phyloP scores from a whole-genome alignment of 345 rosid species.

The Ceriops zippeliana region DNA sequence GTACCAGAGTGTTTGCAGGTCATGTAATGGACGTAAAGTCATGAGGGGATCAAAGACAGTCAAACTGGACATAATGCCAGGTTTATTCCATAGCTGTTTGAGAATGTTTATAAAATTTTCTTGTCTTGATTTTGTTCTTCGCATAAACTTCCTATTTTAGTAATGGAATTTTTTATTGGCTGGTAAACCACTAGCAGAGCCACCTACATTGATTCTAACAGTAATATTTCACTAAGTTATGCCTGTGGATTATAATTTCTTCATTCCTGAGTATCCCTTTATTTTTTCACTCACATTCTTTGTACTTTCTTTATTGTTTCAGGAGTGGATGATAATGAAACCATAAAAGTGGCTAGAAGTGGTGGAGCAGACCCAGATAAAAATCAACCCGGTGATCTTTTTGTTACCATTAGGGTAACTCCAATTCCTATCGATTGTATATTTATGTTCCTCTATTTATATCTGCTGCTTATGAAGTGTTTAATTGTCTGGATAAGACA shows the following conservation, averaged over 20 bases:
- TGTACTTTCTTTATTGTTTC: slow-evolving; percentile 2
- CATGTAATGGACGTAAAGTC: slow-evolving; percentile 82
- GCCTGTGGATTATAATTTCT: background rate
- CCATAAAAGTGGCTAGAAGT: slow-evolving; percentile 60
- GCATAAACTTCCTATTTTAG: slow-evolving; percentile 2
- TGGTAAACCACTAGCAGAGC: too few species aligned
- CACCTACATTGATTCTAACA: too few species aligned
- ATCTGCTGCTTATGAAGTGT: background rate
- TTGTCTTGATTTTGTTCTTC: background rate
- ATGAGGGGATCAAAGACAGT: slow-evolving; percentile 74
- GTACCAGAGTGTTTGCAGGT: slow-evolving; percentile 77
- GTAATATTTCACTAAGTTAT: background rate
- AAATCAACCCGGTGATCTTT: slow-evolving; percentile 94
- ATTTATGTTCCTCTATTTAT: background rate
- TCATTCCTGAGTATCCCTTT: background rate
- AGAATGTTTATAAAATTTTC: background rate
- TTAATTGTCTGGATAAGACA: background rate
- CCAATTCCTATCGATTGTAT: slow-evolving; percentile 7
- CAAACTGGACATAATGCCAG: slow-evolving; percentile 80
- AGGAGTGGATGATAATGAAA: slow-evolving; percentile 85
- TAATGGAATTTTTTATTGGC: too few species aligned
- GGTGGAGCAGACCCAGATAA: slow-evolving; percentile 98
- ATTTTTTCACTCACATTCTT: background rate
- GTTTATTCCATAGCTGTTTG: slow-evolving; percentile 30
- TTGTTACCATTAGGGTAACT: slow-evolving; percentile 68